These are phyloP conservation scores for Brassica incana DNA, from an alignment of 345 rosid genomes.

Conservation along the genomic window DNA sequence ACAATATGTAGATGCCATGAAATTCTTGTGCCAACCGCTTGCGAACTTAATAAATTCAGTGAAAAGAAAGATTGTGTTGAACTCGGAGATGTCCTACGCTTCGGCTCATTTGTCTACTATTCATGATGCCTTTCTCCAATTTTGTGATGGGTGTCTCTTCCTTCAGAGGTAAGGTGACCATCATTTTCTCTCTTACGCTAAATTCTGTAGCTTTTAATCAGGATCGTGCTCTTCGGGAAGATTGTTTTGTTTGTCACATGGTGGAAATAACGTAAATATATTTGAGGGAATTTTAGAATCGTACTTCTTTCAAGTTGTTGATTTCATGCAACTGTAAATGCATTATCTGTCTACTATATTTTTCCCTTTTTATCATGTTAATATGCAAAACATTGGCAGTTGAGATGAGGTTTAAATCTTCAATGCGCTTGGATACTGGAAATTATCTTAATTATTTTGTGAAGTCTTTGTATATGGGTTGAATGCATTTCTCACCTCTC, in stretches of 20 bases:
- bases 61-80: slow-evolving; percentile 54
- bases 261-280: not conserved
- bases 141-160: slow-evolving; percentile 50
- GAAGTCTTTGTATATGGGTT: slow-evolving; percentile 15
- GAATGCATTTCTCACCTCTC: slow-evolving; percentile 25
- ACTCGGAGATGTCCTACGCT: slow-evolving; percentile 42
- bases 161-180: slow-evolving; percentile 52
- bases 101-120: slow-evolving; percentile 48
- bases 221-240: not conserved
- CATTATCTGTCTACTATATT: not conserved
- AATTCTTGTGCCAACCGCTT: slow-evolving; percentile 79
- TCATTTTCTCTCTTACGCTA: slow-evolving; percentile 29
- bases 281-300: slow-evolving; percentile 10
- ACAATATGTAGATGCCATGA: slow-evolving; percentile 57
- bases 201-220: slow-evolving; percentile 6
- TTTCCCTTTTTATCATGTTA: not conserved
- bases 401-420: slow-evolving; percentile 6
- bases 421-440: not conserved
- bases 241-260: slow-evolving; percentile 13
- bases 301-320: not conserved
- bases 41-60: slow-evolving; percentile 64
- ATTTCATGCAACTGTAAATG: slow-evolving; percentile 5
- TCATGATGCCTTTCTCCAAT: slow-evolving; percentile 58
- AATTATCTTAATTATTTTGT: slow-evolving; percentile 5
- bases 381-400: slow-evolving; percentile 12